Conservation (phyloP, 805 yeast species). For the Saccharomycopsis malanga region DNA sequence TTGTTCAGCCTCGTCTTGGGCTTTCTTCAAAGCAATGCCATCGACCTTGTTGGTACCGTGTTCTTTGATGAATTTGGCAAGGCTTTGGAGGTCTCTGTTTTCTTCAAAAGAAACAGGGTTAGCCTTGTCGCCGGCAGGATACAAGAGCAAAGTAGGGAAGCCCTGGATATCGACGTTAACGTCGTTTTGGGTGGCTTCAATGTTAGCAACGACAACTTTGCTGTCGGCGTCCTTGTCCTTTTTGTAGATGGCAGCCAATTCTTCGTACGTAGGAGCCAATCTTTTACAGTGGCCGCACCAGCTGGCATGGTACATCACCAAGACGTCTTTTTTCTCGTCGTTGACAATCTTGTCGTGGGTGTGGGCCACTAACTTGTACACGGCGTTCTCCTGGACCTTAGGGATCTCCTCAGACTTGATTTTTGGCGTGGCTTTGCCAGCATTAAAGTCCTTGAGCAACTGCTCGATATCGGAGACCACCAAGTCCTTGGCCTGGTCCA, state of each 20-base stretch:
- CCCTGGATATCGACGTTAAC: constrained; percentile 77
- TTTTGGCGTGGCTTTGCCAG: constrained; percentile 61
- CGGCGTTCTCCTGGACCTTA: constrained; percentile 68
- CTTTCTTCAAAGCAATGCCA: constrained; percentile 35
- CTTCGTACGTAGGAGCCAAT: constrained; percentile 82
- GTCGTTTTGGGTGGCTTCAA: constrained; percentile 89
- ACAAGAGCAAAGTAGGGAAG: constrained; percentile 86
- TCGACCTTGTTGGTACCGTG: constrained; percentile 60
- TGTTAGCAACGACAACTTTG: constrained; percentile 69
- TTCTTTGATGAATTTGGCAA: constrained; percentile 64
- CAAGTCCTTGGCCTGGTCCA: constrained; percentile 50
- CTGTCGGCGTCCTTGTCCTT: constrained; percentile 41
- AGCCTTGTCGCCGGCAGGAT: constrained; percentile 76
- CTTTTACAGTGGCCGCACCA: constrained; percentile 98
- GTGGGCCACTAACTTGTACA: constrained; percentile 72
- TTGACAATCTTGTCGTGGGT: constrained; percentile 65
- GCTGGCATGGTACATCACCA: constrained; percentile 92
- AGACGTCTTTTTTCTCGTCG: constrained; percentile 54
- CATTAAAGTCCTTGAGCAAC: constrained; percentile 56
- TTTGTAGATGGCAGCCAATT: constrained; percentile 65
- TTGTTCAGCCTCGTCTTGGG: constrained; percentile 29
- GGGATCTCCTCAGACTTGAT: constrained; percentile 86
- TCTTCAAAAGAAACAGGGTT: constrained; percentile 62
- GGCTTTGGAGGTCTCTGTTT: constrained; percentile 63
- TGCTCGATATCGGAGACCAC: constrained; percentile 47